These are phyloP conservation scores for Cercophora sp. DNA, from an alignment of 495 filamentous ascomycete species.

Conservation along the genomic window DNA sequence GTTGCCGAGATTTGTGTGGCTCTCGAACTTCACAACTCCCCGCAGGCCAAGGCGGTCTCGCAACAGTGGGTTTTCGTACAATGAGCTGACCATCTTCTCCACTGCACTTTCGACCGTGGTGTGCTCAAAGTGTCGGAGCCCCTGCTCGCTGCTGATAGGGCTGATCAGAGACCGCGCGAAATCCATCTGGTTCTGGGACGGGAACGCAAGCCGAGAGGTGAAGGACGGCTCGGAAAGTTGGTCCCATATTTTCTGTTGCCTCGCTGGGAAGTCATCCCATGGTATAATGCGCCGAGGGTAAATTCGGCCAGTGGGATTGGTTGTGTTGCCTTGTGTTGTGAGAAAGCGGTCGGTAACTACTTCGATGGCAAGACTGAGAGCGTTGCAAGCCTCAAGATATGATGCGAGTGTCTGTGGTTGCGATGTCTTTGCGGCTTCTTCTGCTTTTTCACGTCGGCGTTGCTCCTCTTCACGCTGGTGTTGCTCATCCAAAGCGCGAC, in stretches of 20 bases:
- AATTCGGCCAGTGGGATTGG: constrained; percentile 27
- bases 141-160: constrained; percentile 29
- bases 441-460: constrained; percentile 22
- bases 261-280: constrained; percentile 25
- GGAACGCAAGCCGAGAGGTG: constrained; percentile 21
- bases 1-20: constrained; percentile 29
- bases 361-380: constrained; percentile 26
- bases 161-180: constrained; percentile 20
- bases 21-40: constrained; percentile 33
- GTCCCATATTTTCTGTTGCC: constrained; percentile 27
- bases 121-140: constrained; percentile 28
- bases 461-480: constrained; percentile 18
- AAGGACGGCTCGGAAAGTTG: constrained; percentile 18
- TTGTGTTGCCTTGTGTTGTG: constrained; percentile 30
- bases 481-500: not conserved
- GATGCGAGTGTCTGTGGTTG: constrained; percentile 14
- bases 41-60: constrained; percentile 22
- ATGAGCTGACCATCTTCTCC: constrained; percentile 23
- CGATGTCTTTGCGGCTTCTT: constrained; percentile 21
- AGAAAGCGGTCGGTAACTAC: constrained; percentile 27
- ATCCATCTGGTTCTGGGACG: constrained; percentile 30
- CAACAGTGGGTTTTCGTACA: constrained; percentile 23
- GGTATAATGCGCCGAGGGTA: constrained; percentile 32
- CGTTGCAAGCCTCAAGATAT: constrained; percentile 30
- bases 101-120: constrained; percentile 28